phyloP scores from a whole-genome alignment of 2,329 filamentous ascomycete species.

The Microdochium bolleyi region DNA sequence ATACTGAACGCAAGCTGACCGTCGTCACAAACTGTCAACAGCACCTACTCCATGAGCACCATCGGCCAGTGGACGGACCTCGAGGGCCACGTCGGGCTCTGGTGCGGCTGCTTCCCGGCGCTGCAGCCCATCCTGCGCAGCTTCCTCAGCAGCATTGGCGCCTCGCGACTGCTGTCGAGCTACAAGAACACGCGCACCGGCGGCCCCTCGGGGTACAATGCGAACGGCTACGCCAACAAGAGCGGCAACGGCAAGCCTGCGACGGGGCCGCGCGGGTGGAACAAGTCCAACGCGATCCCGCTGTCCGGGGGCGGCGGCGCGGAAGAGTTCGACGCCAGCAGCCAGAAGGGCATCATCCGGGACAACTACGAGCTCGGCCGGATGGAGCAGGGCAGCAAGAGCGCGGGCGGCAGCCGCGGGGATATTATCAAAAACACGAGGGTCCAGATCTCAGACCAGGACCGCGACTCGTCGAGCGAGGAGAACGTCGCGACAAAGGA shows the following conservation, averaged over 20 bases:
- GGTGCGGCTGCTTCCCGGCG: conserved; percentile 31
- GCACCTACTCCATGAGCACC: conserved; percentile 26
- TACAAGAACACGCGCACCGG: neutral
- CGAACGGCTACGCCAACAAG: neutral
- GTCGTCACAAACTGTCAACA: conserved; percentile 4
- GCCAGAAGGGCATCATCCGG: neutral
- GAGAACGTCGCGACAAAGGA: neutral
- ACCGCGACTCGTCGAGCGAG: neutral
- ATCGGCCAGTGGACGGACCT: conserved; percentile 30
- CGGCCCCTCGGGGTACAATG: too few relatives aligned
- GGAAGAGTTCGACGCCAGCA: neutral
- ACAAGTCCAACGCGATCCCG: neutral
- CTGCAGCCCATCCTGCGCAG: conserved; percentile 28
- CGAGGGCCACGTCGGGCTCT: conserved; percentile 32
- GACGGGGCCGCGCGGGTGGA: neutral
- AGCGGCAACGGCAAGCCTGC: neutral
- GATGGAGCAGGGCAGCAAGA: neutral
- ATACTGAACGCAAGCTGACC: neutral
- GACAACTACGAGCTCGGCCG: neutral
- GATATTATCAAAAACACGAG: neutral
- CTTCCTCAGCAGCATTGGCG: conserved; percentile 16
- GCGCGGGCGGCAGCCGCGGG: neutral
- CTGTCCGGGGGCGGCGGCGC: neutral
- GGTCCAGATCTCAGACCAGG: neutral
- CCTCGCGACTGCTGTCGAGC: neutral